Conservation (phyloP, 805 yeast genomes). For the Candida hungchunana region DNA sequence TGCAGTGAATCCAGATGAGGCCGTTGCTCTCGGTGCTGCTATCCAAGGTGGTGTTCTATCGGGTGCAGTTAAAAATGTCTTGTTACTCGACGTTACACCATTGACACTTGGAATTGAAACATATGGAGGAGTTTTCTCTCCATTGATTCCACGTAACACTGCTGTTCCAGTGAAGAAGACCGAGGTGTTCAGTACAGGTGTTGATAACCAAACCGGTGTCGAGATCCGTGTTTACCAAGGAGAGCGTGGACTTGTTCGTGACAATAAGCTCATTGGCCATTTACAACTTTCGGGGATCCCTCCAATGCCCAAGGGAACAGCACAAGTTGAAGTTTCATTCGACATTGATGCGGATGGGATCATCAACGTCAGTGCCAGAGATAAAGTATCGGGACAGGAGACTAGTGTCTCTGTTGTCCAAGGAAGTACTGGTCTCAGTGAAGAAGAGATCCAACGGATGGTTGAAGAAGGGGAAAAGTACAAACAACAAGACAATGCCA, state of each 20-base stretch:
- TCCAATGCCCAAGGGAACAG: constrained; percentile 72
- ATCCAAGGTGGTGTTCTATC: constrained; percentile 84
- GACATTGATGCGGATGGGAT: constrained; percentile 82
- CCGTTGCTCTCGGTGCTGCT: constrained; percentile 90
- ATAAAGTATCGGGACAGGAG: constrained; percentile 72
- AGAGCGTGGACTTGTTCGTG: constrained; percentile 73
- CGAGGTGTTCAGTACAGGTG: constrained; percentile 74
- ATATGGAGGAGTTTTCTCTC: constrained; percentile 79
- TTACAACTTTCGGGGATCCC: constrained; percentile 71
- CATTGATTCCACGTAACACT: constrained; percentile 72
- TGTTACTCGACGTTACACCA: constrained; percentile 78
- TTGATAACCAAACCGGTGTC: constrained; percentile 82
- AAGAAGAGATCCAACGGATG: constrained; percentile 60
- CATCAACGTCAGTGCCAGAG: constrained; percentile 77
- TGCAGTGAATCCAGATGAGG: constrained; percentile 84
- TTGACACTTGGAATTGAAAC: constrained; percentile 80
- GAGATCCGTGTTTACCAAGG: constrained; percentile 79
- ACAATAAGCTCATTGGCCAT: constrained; percentile 72
- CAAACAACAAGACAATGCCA: constrained; percentile 54
- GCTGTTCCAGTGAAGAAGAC: constrained; percentile 74
- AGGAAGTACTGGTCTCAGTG: constrained; percentile 64
- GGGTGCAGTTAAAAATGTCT: constrained; percentile 77
- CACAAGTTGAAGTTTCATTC: constrained; percentile 73
- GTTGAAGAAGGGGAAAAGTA: constrained; percentile 62
- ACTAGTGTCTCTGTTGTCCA: constrained; percentile 66